Evolutionary conservation across 306 rosid genomes (phyloP).

Genomic region (Cyclanthera cordifolia): DNA sequence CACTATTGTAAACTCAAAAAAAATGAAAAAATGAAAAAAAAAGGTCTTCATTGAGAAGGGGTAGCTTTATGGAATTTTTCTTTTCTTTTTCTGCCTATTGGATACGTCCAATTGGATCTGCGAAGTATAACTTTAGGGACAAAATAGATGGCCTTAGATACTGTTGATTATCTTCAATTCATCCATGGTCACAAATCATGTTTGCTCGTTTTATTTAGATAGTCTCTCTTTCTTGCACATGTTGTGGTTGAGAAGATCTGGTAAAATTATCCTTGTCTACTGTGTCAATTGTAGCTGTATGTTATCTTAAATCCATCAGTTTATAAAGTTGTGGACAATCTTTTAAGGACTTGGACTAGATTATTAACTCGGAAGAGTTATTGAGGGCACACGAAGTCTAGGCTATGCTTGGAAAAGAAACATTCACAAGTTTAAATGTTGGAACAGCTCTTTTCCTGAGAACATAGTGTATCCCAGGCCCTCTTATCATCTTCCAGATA

Average conservation of each 20-base stretch:
- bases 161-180: background rate
- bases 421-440: background rate
- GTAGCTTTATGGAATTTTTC: background rate
- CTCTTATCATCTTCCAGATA: background rate
- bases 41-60: too few relatives aligned
- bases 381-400: background rate
- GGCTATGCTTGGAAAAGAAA: background rate
- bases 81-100: background rate
- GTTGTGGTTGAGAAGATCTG: background rate
- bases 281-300: background rate
- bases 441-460: background rate
- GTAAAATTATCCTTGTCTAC: background rate
- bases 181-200: background rate
- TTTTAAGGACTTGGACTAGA: background rate
- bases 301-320: background rate
- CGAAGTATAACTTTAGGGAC: background rate
- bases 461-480: background rate
- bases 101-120: background rate
- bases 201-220: background rate
- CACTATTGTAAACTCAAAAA: too few relatives aligned
- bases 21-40: too few relatives aligned
- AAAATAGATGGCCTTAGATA: background rate
- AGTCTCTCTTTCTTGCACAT: background rate
- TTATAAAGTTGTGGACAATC: background rate
- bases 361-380: background rate